Evolutionary conservation across 192 early-diverging fungal genomes (phyloP).

Genomic region (Backusella psychrophila): DNA sequence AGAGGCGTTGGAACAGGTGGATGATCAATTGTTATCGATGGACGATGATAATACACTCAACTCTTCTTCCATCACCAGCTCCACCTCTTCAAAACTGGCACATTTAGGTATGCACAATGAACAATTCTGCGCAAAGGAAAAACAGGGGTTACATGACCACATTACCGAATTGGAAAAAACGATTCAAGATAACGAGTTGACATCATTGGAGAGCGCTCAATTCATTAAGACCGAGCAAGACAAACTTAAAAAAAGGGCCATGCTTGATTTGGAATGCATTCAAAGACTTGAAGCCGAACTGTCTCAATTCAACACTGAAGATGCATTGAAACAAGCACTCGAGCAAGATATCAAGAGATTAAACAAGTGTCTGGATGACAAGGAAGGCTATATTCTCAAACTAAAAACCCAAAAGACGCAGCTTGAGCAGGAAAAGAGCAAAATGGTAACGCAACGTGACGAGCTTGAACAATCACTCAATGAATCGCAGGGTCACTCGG

Average conservation of each 20-base stretch:
- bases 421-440: background rate
- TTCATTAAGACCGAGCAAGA: background rate
- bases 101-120: background rate
- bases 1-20: constrained; percentile 12
- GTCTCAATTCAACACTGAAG: background rate
- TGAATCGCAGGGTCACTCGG: background rate
- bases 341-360: background rate
- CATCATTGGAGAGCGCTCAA: background rate
- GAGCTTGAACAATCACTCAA: background rate
- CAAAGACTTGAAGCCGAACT: background rate
- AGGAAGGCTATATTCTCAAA: background rate
- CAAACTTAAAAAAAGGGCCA: background rate
- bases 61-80: background rate
- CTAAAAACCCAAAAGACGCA: background rate
- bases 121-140: background rate
- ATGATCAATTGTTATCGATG: background rate
- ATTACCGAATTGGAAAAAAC: background rate
- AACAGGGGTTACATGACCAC: background rate
- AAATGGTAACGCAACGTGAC: background rate
- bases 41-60: background rate
- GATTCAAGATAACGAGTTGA: background rate
- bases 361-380: background rate
- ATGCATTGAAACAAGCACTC: background rate
- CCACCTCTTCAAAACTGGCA: background rate
- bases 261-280: background rate